Percentiles rank a stretch among this genome's conserved stretches.
These are phyloP conservation scores for Sisymbrium irio DNA, from an alignment of 345 rosid species.

Conservation along the genomic window DNA sequence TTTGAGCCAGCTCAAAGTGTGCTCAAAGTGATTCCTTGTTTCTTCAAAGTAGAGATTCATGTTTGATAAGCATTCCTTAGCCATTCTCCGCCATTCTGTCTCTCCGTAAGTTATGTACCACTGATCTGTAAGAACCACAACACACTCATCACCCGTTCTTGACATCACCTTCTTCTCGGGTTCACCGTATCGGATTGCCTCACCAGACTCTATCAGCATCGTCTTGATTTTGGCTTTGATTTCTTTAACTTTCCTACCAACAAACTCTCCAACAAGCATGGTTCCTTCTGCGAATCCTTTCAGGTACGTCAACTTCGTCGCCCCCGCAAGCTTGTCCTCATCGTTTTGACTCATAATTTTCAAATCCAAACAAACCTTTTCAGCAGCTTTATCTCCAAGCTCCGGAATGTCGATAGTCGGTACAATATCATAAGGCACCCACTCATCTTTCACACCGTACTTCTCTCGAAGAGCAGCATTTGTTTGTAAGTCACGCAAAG, in stretches of 20 bases:
- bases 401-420: conserved; percentile 84
- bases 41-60: conserved; percentile 86
- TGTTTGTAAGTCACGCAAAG: conserved; percentile 67
- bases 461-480: conserved; percentile 78
- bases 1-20: conserved; percentile 87
- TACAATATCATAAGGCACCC: conserved; percentile 77
- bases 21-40: conserved; percentile 83
- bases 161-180: conserved; percentile 94
- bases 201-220: conserved; percentile 64
- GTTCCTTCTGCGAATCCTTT: conserved; percentile 86
- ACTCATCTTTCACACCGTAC: conserved; percentile 78
- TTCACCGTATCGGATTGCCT: conserved; percentile 79
- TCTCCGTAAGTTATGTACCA: conserved; percentile 96
- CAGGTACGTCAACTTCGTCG: conserved; percentile 81
- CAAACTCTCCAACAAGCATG: conserved; percentile 72
- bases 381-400: conserved; percentile 84
- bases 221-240: conserved; percentile 68
- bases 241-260: conserved; percentile 76
- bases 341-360: conserved; percentile 91
- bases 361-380: conserved; percentile 75
- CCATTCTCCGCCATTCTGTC: conserved; percentile 66
- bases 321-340: conserved; percentile 86
- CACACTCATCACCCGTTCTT: conserved; percentile 97
- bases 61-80: conserved; percentile 73
- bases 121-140: conserved; percentile 96